Conservation (phyloP, 768 basidiomycete species). For the Kwoniella sp. region DNA sequence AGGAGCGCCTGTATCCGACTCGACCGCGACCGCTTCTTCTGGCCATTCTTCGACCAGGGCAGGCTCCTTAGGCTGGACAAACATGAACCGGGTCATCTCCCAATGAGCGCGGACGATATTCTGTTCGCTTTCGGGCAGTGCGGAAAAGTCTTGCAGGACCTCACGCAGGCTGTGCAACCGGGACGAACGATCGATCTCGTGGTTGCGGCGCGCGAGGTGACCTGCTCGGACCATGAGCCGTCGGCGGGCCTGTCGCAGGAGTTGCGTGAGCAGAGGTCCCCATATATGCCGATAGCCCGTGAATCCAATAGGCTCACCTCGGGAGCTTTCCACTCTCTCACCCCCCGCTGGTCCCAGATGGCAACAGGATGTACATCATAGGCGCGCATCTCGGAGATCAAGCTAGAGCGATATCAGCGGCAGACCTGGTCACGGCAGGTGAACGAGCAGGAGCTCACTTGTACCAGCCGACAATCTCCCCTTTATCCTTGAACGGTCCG, state of each 20-base stretch:
- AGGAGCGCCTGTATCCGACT: too few relatives aligned
- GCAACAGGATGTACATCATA: slow-evolving; percentile 41
- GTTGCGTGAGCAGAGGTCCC: not conserved
- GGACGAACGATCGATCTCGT: slow-evolving; percentile 32
- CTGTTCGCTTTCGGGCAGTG: slow-evolving; percentile 18
- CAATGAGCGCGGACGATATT: slow-evolving; percentile 15
- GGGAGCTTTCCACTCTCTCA: slow-evolving; percentile 44
- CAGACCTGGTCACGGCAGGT: not conserved
- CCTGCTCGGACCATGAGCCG: slow-evolving; percentile 22
- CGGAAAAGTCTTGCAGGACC: slow-evolving; percentile 13
- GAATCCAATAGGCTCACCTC: slow-evolving; percentile 41
- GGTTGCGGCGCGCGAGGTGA: slow-evolving; percentile 25
- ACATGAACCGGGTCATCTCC: slow-evolving; percentile 15
- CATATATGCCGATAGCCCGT: too few relatives aligned
- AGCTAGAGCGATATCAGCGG: not conserved
- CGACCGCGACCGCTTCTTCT: not conserved
- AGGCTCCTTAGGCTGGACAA: slow-evolving; percentile 1
- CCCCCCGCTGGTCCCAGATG: slow-evolving; percentile 44
- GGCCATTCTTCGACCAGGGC: not conserved
- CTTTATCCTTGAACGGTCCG: slow-evolving; percentile 36
- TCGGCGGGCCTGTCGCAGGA: slow-evolving; percentile 14
- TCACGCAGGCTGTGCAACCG: slow-evolving; percentile 19
- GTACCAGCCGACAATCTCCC: slow-evolving; percentile 46
- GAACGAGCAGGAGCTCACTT: slow-evolving; percentile 26
- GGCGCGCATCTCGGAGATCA: slow-evolving; percentile 38